phyloP scores from a whole-genome alignment of 225 moss, liverwort and hornwort genomes.

The Neckera pumila region DNA sequence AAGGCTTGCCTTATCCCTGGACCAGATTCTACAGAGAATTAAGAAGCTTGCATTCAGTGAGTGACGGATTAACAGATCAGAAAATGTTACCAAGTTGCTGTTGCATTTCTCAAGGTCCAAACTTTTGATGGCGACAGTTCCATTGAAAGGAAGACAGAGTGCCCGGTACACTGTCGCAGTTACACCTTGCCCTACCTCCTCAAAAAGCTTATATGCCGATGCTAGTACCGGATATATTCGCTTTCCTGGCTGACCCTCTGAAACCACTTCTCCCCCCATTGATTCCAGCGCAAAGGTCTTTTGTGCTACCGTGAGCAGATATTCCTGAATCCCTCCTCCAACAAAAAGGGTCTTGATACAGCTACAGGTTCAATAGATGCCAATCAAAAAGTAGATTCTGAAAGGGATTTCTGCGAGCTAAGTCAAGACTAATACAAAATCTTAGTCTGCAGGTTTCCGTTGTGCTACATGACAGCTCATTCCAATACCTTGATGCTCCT shows the following conservation, averaged over 20 bases:
- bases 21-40: background rate
- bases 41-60: background rate
- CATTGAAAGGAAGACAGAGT: slow-evolving; percentile 49
- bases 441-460: background rate
- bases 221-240: slow-evolving; percentile 34
- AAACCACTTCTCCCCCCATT: slow-evolving; percentile 15
- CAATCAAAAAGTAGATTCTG: background rate
- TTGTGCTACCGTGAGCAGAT: background rate
- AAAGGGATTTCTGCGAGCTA: background rate
- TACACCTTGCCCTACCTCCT: slow-evolving; percentile 88
- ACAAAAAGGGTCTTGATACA: background rate
- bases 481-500: background rate
- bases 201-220: slow-evolving; percentile 62
- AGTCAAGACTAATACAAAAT: background rate
- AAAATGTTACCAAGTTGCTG: slow-evolving; percentile 56
- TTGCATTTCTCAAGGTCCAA: slow-evolving; percentile 92
- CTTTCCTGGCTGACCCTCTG: background rate
- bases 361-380: background rate
- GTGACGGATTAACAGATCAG: background rate
- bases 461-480: background rate
- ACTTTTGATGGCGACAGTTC: slow-evolving; percentile 81
- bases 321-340: background rate
- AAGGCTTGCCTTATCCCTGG: background rate
- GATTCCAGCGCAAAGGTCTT: background rate
- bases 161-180: slow-evolving; percentile 91